These are phyloP conservation scores for Boletus barrowsii DNA, from an alignment of 768 basidiomycete genomes.

Conservation along the genomic window DNA sequence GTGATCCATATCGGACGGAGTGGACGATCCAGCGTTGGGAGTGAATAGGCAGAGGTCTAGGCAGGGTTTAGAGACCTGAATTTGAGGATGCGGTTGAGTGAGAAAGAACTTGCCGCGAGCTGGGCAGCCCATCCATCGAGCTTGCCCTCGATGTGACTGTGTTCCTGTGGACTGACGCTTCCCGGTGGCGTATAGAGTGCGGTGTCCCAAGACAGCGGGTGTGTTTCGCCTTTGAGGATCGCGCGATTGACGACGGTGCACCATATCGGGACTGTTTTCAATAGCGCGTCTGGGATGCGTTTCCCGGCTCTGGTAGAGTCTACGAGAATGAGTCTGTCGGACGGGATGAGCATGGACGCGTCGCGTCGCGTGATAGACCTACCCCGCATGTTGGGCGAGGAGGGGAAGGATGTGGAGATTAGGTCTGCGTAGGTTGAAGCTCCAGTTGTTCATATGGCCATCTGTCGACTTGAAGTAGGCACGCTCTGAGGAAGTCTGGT, in stretches of 20 bases:
- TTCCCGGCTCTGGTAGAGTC: conserved; percentile 94
- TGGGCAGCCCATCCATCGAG: conserved; percentile 68
- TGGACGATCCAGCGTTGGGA: conserved; percentile 60
- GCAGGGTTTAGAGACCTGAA: background rate
- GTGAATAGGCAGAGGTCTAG: conserved; percentile 67
- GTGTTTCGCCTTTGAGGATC: conserved; percentile 23
- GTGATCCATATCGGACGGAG: conserved; percentile 89
- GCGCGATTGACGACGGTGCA: conserved; percentile 83
- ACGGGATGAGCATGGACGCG: background rate
- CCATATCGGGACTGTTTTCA: conserved; percentile 95
- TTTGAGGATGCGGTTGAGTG: too few species aligned
- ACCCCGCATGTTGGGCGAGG: conserved; percentile 60
- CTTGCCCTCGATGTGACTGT: conserved; percentile 65
- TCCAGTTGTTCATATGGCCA: conserved; percentile 83
- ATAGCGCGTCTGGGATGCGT: conserved; percentile 89
- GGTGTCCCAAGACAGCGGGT: conserved; percentile 46
- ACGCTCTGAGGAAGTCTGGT: conserved; percentile 13
- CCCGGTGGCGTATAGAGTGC: conserved; percentile 69
- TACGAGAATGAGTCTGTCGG: conserved; percentile 69
- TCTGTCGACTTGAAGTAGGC: conserved; percentile 95
- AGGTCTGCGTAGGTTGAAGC: conserved; percentile 77
- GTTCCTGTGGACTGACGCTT: conserved; percentile 71
- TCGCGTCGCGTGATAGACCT: background rate
- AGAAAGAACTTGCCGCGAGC: conserved; percentile 50
- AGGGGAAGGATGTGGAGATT: conserved; percentile 76